Percentiles rank a stretch among this genome's conserved stretches.
Conservation (phyloP, 2,329 filamentous ascomycete genomes). For the Diaporthe capsici region DNA sequence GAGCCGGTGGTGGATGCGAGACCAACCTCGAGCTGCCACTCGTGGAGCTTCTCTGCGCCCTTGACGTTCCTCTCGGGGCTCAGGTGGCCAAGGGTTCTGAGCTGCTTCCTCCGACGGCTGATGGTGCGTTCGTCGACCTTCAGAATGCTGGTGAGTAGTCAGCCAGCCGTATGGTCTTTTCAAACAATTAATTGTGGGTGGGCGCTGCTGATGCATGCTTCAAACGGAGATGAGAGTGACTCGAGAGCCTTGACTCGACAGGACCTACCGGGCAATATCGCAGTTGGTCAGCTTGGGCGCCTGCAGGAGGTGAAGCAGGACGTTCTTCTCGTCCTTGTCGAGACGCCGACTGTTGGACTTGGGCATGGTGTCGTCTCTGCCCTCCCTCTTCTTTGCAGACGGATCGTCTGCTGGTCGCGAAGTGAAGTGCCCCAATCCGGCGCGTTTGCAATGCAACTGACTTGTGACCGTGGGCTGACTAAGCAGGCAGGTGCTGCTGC, state of each 20-base stretch:
- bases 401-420: slow-evolving; percentile 26
- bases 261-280: slow-evolving; percentile 37
- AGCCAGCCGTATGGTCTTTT: background rate
- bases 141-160: slow-evolving; percentile 31
- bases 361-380: slow-evolving; percentile 24
- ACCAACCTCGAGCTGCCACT: slow-evolving; percentile 41
- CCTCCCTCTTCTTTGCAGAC: slow-evolving; percentile 35
- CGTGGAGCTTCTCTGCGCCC: slow-evolving; percentile 40
- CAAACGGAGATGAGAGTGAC: background rate
- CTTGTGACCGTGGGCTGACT: background rate
- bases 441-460: slow-evolving; percentile 36
- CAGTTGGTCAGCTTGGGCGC: slow-evolving; percentile 40
- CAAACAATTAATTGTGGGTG: background rate
- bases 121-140: slow-evolving; percentile 41
- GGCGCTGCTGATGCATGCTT: background rate
- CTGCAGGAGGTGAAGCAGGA: slow-evolving; percentile 40
- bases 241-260: background rate
- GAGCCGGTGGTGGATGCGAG: background rate
- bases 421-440: background rate
- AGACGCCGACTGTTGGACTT: slow-evolving; percentile 39
- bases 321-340: slow-evolving; percentile 40
- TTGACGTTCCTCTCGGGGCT: slow-evolving; percentile 40
- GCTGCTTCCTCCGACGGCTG: slow-evolving; percentile 38
- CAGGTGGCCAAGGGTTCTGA: slow-evolving; percentile 39
- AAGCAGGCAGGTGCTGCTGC: background rate